Evolutionary conservation across 2,329 filamentous ascomycete species (phyloP).

Genomic region (Didymella arachidicola): DNA sequence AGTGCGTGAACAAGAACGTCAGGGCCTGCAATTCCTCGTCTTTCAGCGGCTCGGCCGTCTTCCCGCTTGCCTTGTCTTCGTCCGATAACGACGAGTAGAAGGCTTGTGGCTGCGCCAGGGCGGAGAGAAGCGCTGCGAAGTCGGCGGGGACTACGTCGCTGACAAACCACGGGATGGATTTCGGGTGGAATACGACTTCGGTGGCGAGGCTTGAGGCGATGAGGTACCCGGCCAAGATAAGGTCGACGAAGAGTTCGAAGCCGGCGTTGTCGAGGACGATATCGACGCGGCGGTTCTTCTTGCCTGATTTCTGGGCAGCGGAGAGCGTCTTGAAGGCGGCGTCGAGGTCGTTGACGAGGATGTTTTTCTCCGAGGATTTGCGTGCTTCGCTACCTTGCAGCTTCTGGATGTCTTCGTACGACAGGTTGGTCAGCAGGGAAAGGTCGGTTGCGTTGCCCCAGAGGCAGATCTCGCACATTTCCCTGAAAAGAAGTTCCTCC

Average conservation of each 20-base stretch:
- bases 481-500: conserved; percentile 80
- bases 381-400: conserved; percentile 88
- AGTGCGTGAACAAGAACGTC: conserved; percentile 80
- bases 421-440: conserved; percentile 85
- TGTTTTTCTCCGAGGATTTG: conserved; percentile 88
- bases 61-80: conserved; percentile 62
- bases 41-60: conserved; percentile 54
- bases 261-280: conserved; percentile 97
- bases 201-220: conserved; percentile 86
- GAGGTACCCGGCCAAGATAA: conserved; percentile 90
- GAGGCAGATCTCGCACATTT: conserved; percentile 95
- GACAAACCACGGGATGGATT: conserved; percentile 97
- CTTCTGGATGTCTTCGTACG: conserved; percentile 96
- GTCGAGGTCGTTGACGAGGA: conserved; percentile 84
- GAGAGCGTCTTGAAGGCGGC: conserved; percentile 74
- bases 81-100: conserved; percentile 82
- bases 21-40: conserved; percentile 50
- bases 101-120: conserved; percentile 75
- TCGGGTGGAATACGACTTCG: conserved; percentile 86
- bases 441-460: conserved; percentile 98
- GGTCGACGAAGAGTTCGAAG: conserved; percentile 95
- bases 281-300: conserved; percentile 78
- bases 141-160: conserved; percentile 90
- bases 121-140: conserved; percentile 81
- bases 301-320: conserved; percentile 68